phyloP scores from a whole-genome alignment of 192 early-diverging fungal genomes.

The Backusella tarrabulga region DNA sequence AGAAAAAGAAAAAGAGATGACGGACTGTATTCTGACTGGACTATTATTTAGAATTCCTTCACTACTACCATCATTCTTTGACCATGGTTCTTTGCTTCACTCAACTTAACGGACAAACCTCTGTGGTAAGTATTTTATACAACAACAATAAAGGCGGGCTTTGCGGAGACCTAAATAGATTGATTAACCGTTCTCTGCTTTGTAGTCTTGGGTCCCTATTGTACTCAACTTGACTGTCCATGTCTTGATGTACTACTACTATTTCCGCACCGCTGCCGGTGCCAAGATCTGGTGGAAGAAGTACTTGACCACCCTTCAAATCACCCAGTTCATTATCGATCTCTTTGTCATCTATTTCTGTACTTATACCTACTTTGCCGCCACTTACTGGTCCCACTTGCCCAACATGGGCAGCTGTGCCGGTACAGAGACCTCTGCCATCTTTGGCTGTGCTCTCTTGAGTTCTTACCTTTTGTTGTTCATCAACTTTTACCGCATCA shows the following conservation, averaged over 20 bases:
- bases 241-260: constrained; percentile 92
- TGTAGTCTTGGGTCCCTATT: constrained; percentile 73
- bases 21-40: not conserved
- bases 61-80: constrained; percentile 91
- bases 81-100: constrained; percentile 85
- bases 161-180: not conserved
- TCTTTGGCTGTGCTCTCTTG: constrained; percentile 79
- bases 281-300: constrained; percentile 92
- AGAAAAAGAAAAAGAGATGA: not conserved
- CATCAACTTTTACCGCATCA: constrained; percentile 86
- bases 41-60: constrained; percentile 71
- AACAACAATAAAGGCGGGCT: not conserved
- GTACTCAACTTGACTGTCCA: constrained; percentile 85
- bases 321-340: constrained; percentile 88
- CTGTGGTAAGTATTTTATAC: constrained; percentile 63
- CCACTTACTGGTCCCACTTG: constrained; percentile 58
- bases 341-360: constrained; percentile 83
- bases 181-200: not conserved
- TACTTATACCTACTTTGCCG: constrained; percentile 81
- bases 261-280: constrained; percentile 74
- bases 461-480: constrained; percentile 85
- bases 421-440: constrained; percentile 75
- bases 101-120: constrained; percentile 71
- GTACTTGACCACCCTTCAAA: constrained; percentile 89
- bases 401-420: constrained; percentile 69